Percentiles rank a stretch among this genome's conserved stretches.
Evolutionary conservation across 495 filamentous ascomycete species (phyloP).

Genomic region (Hypomontagnella monticulosa): DNA sequence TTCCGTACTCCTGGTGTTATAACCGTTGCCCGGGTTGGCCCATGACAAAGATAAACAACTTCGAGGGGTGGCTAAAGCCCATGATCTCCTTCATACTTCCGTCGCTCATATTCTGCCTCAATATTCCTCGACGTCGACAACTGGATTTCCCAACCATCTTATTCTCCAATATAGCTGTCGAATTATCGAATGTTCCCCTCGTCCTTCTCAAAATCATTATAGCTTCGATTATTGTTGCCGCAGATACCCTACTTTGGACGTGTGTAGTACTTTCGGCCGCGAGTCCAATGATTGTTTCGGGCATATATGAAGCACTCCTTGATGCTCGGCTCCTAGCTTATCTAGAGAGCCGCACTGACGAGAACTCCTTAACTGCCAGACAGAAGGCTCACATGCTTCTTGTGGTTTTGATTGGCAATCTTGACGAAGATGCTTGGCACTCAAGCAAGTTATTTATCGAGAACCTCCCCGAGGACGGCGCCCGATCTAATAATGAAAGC

Average conservation of each 20-base stretch:
- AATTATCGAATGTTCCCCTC: too few species aligned
- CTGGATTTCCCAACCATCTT: neutral
- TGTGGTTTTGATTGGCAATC: slow-evolving; percentile 33
- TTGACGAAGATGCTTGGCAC: slow-evolving; percentile 17
- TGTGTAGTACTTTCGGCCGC: slow-evolving; percentile 44
- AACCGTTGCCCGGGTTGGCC: slow-evolving; percentile 30
- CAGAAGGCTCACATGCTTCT: slow-evolving; percentile 25
- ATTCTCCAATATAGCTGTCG: too few species aligned
- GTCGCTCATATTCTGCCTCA: slow-evolving; percentile 42
- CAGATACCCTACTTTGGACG: slow-evolving; percentile 48
- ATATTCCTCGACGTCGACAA: slow-evolving; percentile 35
- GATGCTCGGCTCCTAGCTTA: slow-evolving; percentile 39
- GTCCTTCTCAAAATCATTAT: too few species aligned
- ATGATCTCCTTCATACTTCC: slow-evolving; percentile 40
- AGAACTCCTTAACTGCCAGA: slow-evolving; percentile 19
- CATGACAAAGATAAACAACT: slow-evolving; percentile 8
- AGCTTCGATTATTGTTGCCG: slow-evolving; percentile 22
- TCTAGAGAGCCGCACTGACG: slow-evolving; percentile 3
- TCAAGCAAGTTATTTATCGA: slow-evolving; percentile 9
- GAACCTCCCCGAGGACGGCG: neutral
- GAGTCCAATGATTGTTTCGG: slow-evolving; percentile 47
- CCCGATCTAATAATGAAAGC: too few species aligned
- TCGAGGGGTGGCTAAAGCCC: slow-evolving; percentile 33
- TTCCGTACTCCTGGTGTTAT: slow-evolving; percentile 34
- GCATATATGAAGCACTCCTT: slow-evolving; percentile 47